Evolutionary conservation across 2,329 filamentous ascomycete species (phyloP), one percentile per base, ranked within the genome.

Genomic region (Colletotrichum musicola): DNA sequence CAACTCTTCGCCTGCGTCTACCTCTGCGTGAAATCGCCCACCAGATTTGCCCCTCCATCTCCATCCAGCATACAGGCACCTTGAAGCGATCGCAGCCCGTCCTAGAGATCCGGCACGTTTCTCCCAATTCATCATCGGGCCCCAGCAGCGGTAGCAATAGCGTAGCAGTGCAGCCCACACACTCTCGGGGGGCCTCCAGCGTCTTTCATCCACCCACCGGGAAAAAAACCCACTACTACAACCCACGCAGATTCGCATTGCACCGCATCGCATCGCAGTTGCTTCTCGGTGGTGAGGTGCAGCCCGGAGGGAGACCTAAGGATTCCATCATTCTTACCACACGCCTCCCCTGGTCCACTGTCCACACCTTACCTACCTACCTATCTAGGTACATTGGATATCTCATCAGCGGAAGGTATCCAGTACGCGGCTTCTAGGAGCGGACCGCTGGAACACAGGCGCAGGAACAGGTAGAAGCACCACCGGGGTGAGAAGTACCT

Each of bases 261-360:
- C 47, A 44, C 27, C 49, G 61, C 40, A 54, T 53, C 47, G 59
- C 51, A 65, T 47, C 57, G 62, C 62, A 64, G 46, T 9, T 35
- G 30, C 30, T 35, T 35, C 30, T 35, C 30, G 30, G 30, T 35
- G 30, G 7, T 35, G 30, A 10, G 30, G 30, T 35, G 30, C 30
- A 35, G 30, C 3, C 30, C 30, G 30, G 30, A 35, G 30, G 30
- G 30, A 35, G 30, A 35, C 30, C 30, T 35, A 35, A 35, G 30
- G 30, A 35, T 35, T 35, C 30, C 30, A 35, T 35, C 10, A 2
- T 35, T 35, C 30, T 35, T 35, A 35, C 30, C 10, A 35, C 30
- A 35, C 30, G 30, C 30, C 30, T 35, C 30, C 30, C 30, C 30
- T 9, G 2, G 30, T 35, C 30, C 30, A 9, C 30, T 35, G 30